These are phyloP conservation scores for Sphaerostilbella broomeana DNA, from an alignment of 2,329 filamentous ascomycete genomes.

Conservation along the genomic window DNA sequence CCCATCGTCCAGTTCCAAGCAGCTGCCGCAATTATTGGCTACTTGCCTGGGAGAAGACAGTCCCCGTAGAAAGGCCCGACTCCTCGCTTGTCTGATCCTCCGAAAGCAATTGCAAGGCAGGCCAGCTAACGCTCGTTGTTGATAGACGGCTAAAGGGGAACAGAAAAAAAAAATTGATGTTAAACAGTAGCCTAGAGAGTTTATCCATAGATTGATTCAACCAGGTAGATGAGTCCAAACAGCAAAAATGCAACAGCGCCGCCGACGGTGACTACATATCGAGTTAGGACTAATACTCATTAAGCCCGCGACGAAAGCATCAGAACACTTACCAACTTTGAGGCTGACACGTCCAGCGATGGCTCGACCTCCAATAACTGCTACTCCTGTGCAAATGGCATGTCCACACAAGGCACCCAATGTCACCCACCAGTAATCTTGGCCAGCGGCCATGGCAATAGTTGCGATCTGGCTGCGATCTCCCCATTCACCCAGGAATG, in stretches of 20 bases:
- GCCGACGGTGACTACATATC: conserved; percentile 73
- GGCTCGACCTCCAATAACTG: conserved; percentile 85
- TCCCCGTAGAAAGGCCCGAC: too few species aligned
- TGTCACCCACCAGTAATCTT: conserved; percentile 99
- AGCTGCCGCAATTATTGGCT: conserved; percentile 3
- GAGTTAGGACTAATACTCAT: conserved; percentile 17
- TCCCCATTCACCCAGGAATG: conserved; percentile 96
- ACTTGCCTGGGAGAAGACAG: conserved; percentile 10
- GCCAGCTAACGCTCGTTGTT: too few species aligned
- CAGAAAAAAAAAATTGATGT: too few species aligned
- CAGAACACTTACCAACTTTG: conserved; percentile 72
- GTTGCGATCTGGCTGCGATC: conserved; percentile 97
- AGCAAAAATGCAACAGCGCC: conserved; percentile 84
- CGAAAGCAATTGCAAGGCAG: too few species aligned
- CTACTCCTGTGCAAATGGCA: conserved; percentile 80
- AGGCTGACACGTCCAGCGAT: conserved; percentile 92
- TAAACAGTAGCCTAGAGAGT: background rate
- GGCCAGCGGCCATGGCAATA: conserved; percentile 95
- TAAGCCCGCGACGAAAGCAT: background rate
- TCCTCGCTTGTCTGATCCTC: too few species aligned
- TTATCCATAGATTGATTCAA: conserved; percentile 64
- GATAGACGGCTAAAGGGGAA: too few species aligned
- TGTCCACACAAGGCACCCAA: conserved; percentile 82
- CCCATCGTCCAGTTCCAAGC: conserved; percentile 1
- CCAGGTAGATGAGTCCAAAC: conserved; percentile 86